Evolutionary conservation across 78 protist genomes (phyloP), one percentile per base, ranked within the genome.

Genomic region (Goniomonas avonlea): DNA sequence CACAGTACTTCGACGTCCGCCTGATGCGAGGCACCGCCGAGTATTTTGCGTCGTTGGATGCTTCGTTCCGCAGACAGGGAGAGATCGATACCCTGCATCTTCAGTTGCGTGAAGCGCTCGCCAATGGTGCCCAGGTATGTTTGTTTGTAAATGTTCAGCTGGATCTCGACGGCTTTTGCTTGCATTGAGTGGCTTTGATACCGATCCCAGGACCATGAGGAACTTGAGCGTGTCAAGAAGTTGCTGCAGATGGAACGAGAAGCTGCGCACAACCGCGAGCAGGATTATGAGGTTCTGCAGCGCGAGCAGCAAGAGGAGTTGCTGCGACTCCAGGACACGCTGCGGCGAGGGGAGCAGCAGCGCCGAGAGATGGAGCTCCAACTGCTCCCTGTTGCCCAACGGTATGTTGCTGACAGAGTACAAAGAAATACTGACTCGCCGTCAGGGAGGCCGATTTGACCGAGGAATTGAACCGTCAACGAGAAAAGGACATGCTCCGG

Each of bases 381-480:
- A n/a, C n/a, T n/a, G n/a, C n/a, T n/a, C n/a, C n/a, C n/a, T n/a
- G n/a, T n/a, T n/a, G n/a, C n/a, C n/a, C n/a, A n/a, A n/a, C n/a
- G n/a, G n/a, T n/a, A n/a, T n/a, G n/a, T n/a, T n/a, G n/a, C n/a
- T n/a, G n/a, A n/a, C n/a, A n/a, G n/a, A n/a, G n/a, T n/a, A n/a
- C n/a, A n/a, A n/a, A n/a, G n/a, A n/a, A n/a, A n/a, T n/a, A n/a
- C n/a, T n/a, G n/a, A n/a, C n/a, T n/a, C n/a, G n/a, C n/a, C n/a
- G n/a, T n/a, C n/a, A n/a, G 70, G 32, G 70, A 61, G 70, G 70
- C 37, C 29, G 70, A 61, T 43, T n/a, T 61, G 70, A 27, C 47
- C 34, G 70, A 61, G 70, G 70, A 61, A 43, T 13, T 61, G 70
- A 61, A 8, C 15, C 40, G 70, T 18, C 70, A 61, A 43, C 31